Base-by-base conservation (phyloP, 345 rosid species). In the Limnanthes douglasii region DNA sequence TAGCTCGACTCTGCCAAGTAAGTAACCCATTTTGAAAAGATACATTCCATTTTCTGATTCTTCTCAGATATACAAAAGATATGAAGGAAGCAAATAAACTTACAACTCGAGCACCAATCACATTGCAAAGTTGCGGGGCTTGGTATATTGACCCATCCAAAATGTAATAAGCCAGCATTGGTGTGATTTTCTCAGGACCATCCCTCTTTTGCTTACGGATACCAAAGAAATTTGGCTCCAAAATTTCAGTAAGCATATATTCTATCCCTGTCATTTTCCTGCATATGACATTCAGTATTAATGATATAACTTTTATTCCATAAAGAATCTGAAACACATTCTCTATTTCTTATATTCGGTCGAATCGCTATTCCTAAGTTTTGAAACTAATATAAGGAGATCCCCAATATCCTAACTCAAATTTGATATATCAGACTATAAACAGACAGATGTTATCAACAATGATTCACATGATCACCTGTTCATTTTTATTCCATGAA, bases 141-240 rank as follows among this genome's bases (percentile, higher is more conserved):
- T 90, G 95, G 51, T 84, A 84, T 39, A 84, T 60, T 4, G 96
- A 74, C 41, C 98, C 96, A 41, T 84, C 98, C 68, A 90, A 50
- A 20, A 90, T 41, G 51, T 84, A 90, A 50, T 90, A 84, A 0
- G 72, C 62, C 10, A 90, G 67, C 78, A 84, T 74, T 0, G 72
- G 85, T 0, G 79, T 90, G 34, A 77, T 75, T 66, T 77, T 77
- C 57, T 90, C 98, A 1, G 95, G 72, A 51, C 92, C 48, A 57
- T 84, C 98, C 57, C 94, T 84, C 70, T 39, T 77, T 52, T 84
- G 96, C 62, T 90, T 90, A 20, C 94, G 81, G 35, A 90, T 64
- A 7, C 84, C 79, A 46, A 90, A 90, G 37, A 84, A 49, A 54
- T 80, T 63, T 4, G 98, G 98, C 41, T 90, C 98, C 60, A 75